Evolutionary conservation across 2,329 filamentous ascomycete genomes (phyloP), one percentile per base, ranked within the genome.

Genomic region (Didymella arachidicola): DNA sequence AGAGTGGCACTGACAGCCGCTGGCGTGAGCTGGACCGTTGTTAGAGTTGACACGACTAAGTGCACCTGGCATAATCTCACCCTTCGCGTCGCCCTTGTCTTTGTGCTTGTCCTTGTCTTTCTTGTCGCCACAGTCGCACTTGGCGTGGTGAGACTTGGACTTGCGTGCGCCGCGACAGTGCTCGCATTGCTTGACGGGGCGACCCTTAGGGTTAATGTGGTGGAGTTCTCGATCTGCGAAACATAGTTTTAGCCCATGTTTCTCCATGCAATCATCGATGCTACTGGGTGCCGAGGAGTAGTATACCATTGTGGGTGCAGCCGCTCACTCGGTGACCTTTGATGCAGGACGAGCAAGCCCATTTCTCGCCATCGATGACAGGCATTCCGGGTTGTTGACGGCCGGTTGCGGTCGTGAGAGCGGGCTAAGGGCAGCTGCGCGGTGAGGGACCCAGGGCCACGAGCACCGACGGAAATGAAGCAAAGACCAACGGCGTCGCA

Each of bases 311-410:
- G 80, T 99, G 95, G 79, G 94, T 92, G 84, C 95, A 99, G 78
- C 95, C 97, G 89, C 93, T 98, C 77, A 99, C 95, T 77, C 95
- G 92, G 83, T 99, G 95, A 76, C 95, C 95, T 80, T 95, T 91
- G 78, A 99, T 93, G 82, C 95, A 99, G 81, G 93, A 93, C 82
- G 96, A 92, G 84, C 94, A 98, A 80, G 94, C 94, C 83, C 87
- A 98, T 84, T 98, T 98, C 83, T 97, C 92, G 79, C 94, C 94
- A 84, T 97, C 89, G 67, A 78, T 71, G 53, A 78, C 63, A 66
- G 77, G 74, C 75, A 77, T 77, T 61, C 66, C 73, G 67, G 57
- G 54, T 16, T 39, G 32, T 57, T 47, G 58, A 71, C 72, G 73
- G 73, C 73, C 72, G 68, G 63, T 60, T 62, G 67, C 71, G 70